Percentiles rank a stretch among this genome's conserved stretches.
Evolutionary conservation across 352 stramenopile species (phyloP).

Genomic region (Peronospora farinosa): DNA sequence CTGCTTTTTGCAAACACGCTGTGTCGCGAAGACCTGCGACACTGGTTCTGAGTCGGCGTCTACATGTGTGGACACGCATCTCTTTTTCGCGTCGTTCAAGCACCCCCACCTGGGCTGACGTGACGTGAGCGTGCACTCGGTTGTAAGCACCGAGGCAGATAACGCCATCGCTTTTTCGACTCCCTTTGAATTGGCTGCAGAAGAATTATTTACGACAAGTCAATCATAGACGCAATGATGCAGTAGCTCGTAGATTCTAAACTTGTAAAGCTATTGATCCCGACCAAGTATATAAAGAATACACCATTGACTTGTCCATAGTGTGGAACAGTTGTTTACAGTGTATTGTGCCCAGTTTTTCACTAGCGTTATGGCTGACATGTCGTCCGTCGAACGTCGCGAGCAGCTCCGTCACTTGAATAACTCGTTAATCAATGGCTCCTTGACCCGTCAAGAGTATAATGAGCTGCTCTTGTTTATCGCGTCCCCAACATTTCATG

Average conservation of each 20-base stretch:
- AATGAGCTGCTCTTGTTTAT: constrained; percentile 38
- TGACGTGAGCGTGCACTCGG: constrained; percentile 13
- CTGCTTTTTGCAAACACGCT: constrained; percentile 53
- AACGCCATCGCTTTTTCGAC: constrained; percentile 25
- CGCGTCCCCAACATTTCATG: constrained; percentile 7
- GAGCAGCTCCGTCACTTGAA: constrained; percentile 35
- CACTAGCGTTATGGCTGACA: constrained; percentile 13
- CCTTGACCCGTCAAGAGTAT: constrained; percentile 31
- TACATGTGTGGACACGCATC: constrained; percentile 40
- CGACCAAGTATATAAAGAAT: not conserved
- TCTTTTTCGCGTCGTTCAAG: constrained; percentile 74
- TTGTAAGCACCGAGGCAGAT: constrained; percentile 11
- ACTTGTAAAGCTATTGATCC: too few species aligned
- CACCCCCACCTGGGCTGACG: constrained; percentile 2
- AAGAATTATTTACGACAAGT: constrained; percentile 55
- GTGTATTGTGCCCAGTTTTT: not conserved
- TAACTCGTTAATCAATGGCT: constrained; percentile 29
- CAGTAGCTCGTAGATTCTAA: constrained; percentile 6
- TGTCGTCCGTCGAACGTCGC: constrained; percentile 11
- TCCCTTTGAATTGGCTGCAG: constrained; percentile 66
- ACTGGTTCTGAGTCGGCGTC: constrained; percentile 1
- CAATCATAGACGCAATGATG: constrained; percentile 14
- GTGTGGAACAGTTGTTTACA: not conserved
- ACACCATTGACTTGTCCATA: not conserved
- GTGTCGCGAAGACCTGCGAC: constrained; percentile 11